Evolutionary conservation across 345 rosid genomes (phyloP).

Genomic region (Eucalyptus coolabah): DNA sequence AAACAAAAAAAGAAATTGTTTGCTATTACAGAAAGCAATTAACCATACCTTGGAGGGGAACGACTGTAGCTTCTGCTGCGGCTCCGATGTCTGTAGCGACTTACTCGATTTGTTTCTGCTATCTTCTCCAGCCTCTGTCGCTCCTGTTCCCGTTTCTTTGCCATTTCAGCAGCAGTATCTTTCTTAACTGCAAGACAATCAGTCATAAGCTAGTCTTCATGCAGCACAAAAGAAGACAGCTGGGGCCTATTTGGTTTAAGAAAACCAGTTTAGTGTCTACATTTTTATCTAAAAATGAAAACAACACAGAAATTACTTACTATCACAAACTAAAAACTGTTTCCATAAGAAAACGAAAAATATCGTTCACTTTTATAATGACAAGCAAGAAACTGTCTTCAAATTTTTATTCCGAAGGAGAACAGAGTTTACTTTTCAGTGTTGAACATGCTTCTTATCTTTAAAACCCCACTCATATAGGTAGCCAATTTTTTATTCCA

Average conservation of each 20-base stretch:
- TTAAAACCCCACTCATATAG: background rate
- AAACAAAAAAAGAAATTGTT: background rate
- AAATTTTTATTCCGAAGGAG: background rate
- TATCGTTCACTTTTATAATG: background rate
- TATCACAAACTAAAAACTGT: background rate
- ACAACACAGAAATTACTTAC: background rate
- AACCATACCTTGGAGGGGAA: slow-evolving; percentile 70
- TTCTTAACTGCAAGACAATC: slow-evolving; percentile 60
- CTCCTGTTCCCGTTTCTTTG: slow-evolving; percentile 94
- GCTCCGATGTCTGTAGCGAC: slow-evolving; percentile 55
- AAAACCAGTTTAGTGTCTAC: background rate
- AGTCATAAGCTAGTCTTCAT: background rate
- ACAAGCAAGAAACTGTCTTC: background rate
- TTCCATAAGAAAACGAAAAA: background rate
- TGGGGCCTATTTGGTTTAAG: background rate
- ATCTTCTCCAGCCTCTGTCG: slow-evolving; percentile 79
- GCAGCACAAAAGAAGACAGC: background rate
- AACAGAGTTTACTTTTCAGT: background rate
- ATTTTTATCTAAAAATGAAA: background rate
- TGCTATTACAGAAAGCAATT: background rate
- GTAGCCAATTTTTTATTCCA: background rate
- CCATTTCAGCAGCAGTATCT: slow-evolving; percentile 86
- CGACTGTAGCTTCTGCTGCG: slow-evolving; percentile 81
- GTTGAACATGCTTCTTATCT: background rate
- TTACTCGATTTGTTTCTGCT: slow-evolving; percentile 78